These are phyloP conservation scores for Thermothelomyces thermophilus DNA, from an alignment of 2,329 filamentous ascomycete genomes.

Conservation along the genomic window DNA sequence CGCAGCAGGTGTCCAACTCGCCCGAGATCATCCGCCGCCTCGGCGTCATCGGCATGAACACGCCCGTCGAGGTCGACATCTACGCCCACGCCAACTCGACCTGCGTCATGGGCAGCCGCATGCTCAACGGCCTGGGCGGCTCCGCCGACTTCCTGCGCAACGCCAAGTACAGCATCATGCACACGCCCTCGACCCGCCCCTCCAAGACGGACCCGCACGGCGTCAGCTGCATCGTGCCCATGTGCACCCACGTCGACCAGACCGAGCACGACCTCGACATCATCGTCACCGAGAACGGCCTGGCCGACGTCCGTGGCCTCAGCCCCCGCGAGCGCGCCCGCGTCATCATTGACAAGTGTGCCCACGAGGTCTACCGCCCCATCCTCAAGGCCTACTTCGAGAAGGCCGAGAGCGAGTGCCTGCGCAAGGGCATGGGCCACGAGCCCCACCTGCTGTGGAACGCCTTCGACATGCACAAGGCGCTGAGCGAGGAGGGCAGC, in stretches of 20 bases:
- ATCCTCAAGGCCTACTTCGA: conserved; percentile 79
- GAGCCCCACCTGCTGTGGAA: conserved; percentile 85
- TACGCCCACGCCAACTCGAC: conserved; percentile 91
- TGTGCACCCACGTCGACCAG: conserved; percentile 89
- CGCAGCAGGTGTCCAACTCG: conserved; percentile 83
- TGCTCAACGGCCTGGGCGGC: conserved; percentile 80
- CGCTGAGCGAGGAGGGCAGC: conserved; percentile 72
- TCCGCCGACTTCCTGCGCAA: conserved; percentile 74
- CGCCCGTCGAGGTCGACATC: conserved; percentile 87
- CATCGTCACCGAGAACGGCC: conserved; percentile 68
- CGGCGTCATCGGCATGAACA: conserved; percentile 92
- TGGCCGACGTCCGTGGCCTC: conserved; percentile 79
- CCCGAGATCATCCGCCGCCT: conserved; percentile 85
- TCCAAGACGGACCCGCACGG: conserved; percentile 77
- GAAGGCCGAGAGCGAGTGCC: conserved; percentile 77
- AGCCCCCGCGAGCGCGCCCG: conserved; percentile 72
- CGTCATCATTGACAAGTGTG: conserved; percentile 81
- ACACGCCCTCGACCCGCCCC: conserved; percentile 75
- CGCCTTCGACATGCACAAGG: conserved; percentile 83
- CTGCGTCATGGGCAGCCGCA: conserved; percentile 80
- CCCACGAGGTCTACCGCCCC: conserved; percentile 76
- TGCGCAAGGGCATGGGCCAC: conserved; percentile 82
- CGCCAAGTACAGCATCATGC: conserved; percentile 86
- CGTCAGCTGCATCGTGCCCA: conserved; percentile 83
- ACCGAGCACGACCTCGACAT: conserved; percentile 89